Evolutionary conservation across 495 filamentous ascomycete species (phyloP).

Genomic region (Articulospora tetracladia): DNA sequence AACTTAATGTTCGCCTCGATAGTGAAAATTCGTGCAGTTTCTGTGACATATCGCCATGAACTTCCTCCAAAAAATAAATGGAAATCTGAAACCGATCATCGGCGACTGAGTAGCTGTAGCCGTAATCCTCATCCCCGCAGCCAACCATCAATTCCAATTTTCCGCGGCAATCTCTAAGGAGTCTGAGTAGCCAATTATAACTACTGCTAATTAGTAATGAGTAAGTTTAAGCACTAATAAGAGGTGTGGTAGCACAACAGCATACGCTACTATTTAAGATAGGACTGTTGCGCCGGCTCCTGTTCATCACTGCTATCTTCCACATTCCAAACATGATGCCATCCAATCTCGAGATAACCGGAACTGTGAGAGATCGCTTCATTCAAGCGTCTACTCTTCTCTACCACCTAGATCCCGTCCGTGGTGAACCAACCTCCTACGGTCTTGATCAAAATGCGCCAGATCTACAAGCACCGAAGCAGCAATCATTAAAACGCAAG

Average conservation of each 20-base stretch:
- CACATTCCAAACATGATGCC: neutral
- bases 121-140: no score
- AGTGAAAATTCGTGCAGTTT: neutral
- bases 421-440: slow-evolving; percentile 18
- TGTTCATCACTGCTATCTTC: neutral
- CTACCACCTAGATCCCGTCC: slow-evolving; percentile 15
- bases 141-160: no score
- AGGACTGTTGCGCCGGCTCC: no score
- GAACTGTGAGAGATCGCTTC: slow-evolving; percentile 16
- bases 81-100: neutral
- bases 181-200: no score
- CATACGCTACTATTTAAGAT: no score
- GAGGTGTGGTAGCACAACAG: no score
- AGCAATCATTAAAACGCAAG: slow-evolving; percentile 20
- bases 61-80: neutral
- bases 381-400: slow-evolving; percentile 14
- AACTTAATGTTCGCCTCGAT: neutral
- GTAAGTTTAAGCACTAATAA: no score
- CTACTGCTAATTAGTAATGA: no score
- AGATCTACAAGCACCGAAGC: neutral
- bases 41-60: neutral
- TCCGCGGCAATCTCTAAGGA: no score
- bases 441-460: slow-evolving; percentile 14
- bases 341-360: slow-evolving; percentile 6
- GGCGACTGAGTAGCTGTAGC: neutral